Evolutionary conservation across 2,329 filamentous ascomycete genomes (phyloP).

Genomic region (Chaetomiaceae sp.): DNA sequence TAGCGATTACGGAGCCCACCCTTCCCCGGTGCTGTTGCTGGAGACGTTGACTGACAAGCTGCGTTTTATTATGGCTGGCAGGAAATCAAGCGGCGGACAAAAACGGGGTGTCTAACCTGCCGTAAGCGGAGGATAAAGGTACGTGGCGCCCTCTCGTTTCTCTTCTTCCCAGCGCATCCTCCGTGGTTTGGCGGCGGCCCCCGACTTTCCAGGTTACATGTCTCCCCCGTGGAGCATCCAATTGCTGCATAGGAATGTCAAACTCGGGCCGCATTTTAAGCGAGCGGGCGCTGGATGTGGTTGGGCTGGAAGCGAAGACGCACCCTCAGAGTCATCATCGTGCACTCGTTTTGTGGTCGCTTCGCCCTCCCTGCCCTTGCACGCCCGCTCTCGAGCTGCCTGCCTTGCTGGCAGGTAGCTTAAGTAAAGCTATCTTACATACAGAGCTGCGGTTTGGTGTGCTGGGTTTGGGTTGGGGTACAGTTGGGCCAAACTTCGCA

Average conservation of each 20-base stretch:
- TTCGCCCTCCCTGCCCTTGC: constrained; percentile 19
- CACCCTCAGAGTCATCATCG: not conserved
- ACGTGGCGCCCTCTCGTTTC: constrained; percentile 29
- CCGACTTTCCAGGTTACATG: not conserved
- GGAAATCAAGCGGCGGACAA: constrained; percentile 59
- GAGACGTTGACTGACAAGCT: constrained; percentile 24
- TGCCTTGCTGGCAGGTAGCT: too few relatives aligned
- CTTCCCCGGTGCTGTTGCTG: not conserved
- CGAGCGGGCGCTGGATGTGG: constrained; percentile 5
- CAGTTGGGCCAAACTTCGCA: not conserved
- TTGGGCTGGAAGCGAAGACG: constrained; percentile 12
- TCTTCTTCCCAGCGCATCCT: constrained; percentile 1
- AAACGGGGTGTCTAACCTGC: constrained; percentile 58
- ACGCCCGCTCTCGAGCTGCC: constrained; percentile 9
- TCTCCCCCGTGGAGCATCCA: not conserved
- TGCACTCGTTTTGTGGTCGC: constrained; percentile 31
- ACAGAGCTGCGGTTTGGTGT: too few relatives aligned
- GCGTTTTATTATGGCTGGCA: constrained; percentile 29
- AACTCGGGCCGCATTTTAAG: constrained; percentile 1
- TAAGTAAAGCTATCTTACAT: too few relatives aligned
- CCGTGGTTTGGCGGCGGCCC: too few relatives aligned
- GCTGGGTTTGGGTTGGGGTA: too few relatives aligned
- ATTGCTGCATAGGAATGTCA: not conserved
- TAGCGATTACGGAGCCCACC: constrained; percentile 29
- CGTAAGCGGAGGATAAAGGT: constrained; percentile 59